Evolutionary conservation across 164 flowering plant genomes (phyloP), one percentile per base, ranked within the genome.

Genomic region (Nelumbo lutea): DNA sequence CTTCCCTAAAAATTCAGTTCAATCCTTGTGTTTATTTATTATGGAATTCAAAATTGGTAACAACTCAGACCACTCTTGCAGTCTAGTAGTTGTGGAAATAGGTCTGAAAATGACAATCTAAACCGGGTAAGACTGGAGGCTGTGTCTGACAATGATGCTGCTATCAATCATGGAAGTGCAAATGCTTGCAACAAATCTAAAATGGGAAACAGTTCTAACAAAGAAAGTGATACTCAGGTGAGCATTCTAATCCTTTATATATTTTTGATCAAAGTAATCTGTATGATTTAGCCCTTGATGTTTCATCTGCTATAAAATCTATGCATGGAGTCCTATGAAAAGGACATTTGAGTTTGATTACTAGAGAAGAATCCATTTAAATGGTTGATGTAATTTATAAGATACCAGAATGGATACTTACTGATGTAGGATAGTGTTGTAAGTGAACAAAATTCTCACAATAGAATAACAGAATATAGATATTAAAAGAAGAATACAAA

Each of bases 161-260:
- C 77, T 50, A 77, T 81, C 40, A 72, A 75, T 47, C 66, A 65
- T 38, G 74, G 72, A 14, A 79, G 78, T 68, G 75, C 74, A 63
- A 67, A 68, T 78, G 71, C 69, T 55, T 66, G 59, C n/a, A 67
- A 72, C 59, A 51, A 60, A 47, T 74, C 65, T 15, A 76, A 72
- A 67, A 69, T 46, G 6, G 67, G 72, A 38, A 63, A 74, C 50
- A 73, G 80, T 65, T 72, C 70, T 72, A 78, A 73, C 67, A 71
- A 73, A 67, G 81, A 65, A 68, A 79, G 77, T 75, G 84, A 78
- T 63, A 69, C 75, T 64, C 82, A 73, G 72, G 87, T 82, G 58
- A 62, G 77, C 60, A 66, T 75, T 15, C 9, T 41, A 40, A 4
- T 55, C 42, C 14, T 42, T 45, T 44, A 9, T 7, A 3, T 38